Evolutionary conservation across 352 stramenopile species (phyloP).

Genomic region (Saprolegnia parasitica): DNA sequence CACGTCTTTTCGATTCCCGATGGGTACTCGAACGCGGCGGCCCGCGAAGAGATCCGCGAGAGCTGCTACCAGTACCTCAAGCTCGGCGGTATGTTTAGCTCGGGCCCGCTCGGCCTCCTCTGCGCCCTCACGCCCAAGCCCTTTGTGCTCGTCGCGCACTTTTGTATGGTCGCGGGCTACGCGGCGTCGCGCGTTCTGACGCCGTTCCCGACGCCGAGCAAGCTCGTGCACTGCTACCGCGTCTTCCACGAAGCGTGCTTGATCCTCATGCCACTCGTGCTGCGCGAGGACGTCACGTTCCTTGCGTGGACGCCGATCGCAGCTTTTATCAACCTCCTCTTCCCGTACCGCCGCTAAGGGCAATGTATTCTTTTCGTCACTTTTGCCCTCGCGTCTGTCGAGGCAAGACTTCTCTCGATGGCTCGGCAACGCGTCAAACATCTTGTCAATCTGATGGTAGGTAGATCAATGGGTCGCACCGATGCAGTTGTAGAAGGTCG

Average conservation of each 20-base stretch:
- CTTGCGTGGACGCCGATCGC: slow-evolving; percentile 37
- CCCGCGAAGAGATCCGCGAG: slow-evolving; percentile 35
- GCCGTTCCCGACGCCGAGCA: slow-evolving; percentile 32
- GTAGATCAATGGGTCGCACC: too few relatives aligned
- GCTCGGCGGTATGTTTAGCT: slow-evolving; percentile 38
- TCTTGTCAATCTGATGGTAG: too few relatives aligned
- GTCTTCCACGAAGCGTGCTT: slow-evolving; percentile 39
- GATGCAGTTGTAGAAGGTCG: too few relatives aligned
- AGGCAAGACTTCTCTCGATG: too few relatives aligned
- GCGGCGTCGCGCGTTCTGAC: slow-evolving; percentile 32
- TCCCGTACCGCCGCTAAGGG: slow-evolving; percentile 33
- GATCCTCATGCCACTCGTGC: slow-evolving; percentile 48
- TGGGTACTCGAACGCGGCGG: slow-evolving; percentile 8
- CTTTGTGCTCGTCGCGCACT: slow-evolving; percentile 37
- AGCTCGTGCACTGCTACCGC: slow-evolving; percentile 31
- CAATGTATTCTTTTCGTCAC: slow-evolving; percentile 2
- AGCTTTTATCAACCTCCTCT: slow-evolving; percentile 38
- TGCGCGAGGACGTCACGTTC: slow-evolving; percentile 36
- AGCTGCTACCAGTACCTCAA: slow-evolving; percentile 47
- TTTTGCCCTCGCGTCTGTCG: too few relatives aligned
- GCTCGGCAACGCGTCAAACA: too few relatives aligned
- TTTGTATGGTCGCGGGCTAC: slow-evolving; percentile 45
- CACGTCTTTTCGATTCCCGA: slow-evolving; percentile 33
- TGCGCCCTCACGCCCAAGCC: slow-evolving; percentile 40
- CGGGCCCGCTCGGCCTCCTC: slow-evolving; percentile 42